Base-by-base conservation (phyloP, 2,329 filamentous ascomycete species). In the Nigrospora sphaerica region DNA sequence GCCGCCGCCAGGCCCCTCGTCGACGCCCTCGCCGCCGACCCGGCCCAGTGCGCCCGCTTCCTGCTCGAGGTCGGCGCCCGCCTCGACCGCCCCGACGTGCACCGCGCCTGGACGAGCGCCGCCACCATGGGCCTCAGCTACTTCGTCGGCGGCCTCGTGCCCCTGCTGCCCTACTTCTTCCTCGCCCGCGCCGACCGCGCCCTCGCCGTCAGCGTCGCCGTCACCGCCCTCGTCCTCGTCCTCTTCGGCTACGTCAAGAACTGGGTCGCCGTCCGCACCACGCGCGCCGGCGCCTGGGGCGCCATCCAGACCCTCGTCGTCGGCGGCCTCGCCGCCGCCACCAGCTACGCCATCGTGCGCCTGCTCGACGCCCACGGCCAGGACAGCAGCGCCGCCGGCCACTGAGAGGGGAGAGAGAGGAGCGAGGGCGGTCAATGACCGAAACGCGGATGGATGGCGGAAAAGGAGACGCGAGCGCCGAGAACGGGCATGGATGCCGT, bases 271-370 rank as follows among this genome's bases (percentile, higher is more conserved):
- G 71, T 70, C 46, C 64, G 63, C 49, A 80, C 75, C 52, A 68
- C 77, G 53, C 53, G 68, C 33, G 73, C 76, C 1, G 80, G 78
- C 11, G 54, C 80, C 13, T 75, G 72, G 64, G 81, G 81, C 7
- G 81, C 81, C 0, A 42, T 81, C 28, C 79, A 86, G 64, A 87
- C 85, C 61, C 64, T 84, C 39, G 57, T 83, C 17, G 76, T 86
- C 39, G 83, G 83, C 31, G 77, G 80, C 13, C 52, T 84, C 46
- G 83, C 83, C 6, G 83, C 83, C 1, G 82, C 77, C 1, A 80
- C 81, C 10, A 82, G 82, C 18, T 84, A 86, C 62, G 73, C 66
- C 4, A 75, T 85, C 48, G 80, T 85, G 28, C 71, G 75, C 49
- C 60, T 71, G n/a, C 67, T 85, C 49, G 77, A 80, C 51, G 59